phyloP scores from a whole-genome alignment of 2,329 filamentous ascomycete genomes.

The Hypoxylon sp. region DNA sequence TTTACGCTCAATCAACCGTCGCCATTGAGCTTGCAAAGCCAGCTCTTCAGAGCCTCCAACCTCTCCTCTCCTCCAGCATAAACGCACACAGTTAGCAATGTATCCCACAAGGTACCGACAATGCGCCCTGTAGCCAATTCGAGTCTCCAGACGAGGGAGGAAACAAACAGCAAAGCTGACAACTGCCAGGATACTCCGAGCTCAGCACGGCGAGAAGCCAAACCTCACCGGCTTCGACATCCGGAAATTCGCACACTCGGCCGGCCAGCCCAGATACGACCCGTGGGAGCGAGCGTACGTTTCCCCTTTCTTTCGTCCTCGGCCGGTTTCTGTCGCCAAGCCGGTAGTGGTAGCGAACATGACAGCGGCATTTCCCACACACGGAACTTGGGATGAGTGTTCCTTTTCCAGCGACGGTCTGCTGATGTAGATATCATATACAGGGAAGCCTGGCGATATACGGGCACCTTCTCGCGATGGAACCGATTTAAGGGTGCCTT shows the following conservation, averaged over 20 bases:
- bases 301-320: slow-evolving; percentile 1
- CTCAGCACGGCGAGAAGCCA: slow-evolving; percentile 61
- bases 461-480: slow-evolving; percentile 83
- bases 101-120: slow-evolving; percentile 47
- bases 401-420: neutral
- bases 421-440: slow-evolving; percentile 20
- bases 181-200: slow-evolving; percentile 57
- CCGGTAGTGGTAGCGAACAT: neutral
- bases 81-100: slow-evolving; percentile 41
- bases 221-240: slow-evolving; percentile 95
- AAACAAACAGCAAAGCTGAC: slow-evolving; percentile 18
- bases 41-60: slow-evolving; percentile 11
- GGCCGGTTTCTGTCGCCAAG: no score
- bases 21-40: slow-evolving; percentile 12
- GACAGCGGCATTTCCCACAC: neutral
- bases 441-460: slow-evolving; percentile 96
- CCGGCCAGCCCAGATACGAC: slow-evolving; percentile 69
- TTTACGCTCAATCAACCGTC: neutral
- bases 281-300: slow-evolving; percentile 72
- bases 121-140: neutral
- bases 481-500: slow-evolving; percentile 89
- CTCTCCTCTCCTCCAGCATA: neutral
- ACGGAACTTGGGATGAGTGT: neutral
- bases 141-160: neutral
- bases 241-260: slow-evolving; percentile 76